phyloP scores from a whole-genome alignment of 164 flowering plant genomes.

The Liriodendron chinense region DNA sequence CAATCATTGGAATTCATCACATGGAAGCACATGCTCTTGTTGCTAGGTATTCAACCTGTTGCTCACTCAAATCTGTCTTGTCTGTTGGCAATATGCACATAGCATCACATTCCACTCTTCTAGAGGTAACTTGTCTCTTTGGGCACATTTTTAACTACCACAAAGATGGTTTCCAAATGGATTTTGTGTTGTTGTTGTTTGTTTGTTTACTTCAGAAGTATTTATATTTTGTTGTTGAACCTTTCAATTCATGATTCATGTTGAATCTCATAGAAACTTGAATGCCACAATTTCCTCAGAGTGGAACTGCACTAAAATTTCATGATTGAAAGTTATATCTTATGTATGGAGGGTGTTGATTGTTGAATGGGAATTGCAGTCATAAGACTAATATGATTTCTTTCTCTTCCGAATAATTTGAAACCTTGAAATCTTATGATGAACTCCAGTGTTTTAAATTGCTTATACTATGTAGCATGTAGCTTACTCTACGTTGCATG shows the following conservation, averaged over 20 bases:
- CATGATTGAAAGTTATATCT: not conserved
- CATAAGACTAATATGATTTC: not conserved
- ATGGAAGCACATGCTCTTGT: slow-evolving; percentile 99
- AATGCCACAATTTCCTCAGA: not conserved
- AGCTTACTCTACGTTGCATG: too few relatives aligned
- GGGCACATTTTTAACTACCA: not conserved
- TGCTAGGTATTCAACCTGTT: slow-evolving; percentile 55
- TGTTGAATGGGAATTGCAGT: not conserved
- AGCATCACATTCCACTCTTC: too few relatives aligned
- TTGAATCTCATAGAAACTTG: not conserved
- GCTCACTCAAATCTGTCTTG: not conserved
- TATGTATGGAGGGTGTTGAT: not conserved
- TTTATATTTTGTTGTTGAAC: not conserved
- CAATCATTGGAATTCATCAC: slow-evolving; percentile 87
- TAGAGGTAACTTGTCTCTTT: not conserved
- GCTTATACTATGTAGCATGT: too few relatives aligned
- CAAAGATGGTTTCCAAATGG: not conserved
- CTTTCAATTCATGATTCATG: not conserved
- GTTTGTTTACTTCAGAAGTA: not conserved
- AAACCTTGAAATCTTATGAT: not conserved
- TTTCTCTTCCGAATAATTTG: not conserved
- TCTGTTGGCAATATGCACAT: not conserved
- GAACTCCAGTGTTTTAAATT: not conserved
- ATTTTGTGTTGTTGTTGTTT: not conserved
- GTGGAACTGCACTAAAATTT: not conserved